Percentiles rank a stretch among this genome's conserved stretches.
Conservation (phyloP, 2,329 filamentous ascomycete species). For the Penicillium italicum region DNA sequence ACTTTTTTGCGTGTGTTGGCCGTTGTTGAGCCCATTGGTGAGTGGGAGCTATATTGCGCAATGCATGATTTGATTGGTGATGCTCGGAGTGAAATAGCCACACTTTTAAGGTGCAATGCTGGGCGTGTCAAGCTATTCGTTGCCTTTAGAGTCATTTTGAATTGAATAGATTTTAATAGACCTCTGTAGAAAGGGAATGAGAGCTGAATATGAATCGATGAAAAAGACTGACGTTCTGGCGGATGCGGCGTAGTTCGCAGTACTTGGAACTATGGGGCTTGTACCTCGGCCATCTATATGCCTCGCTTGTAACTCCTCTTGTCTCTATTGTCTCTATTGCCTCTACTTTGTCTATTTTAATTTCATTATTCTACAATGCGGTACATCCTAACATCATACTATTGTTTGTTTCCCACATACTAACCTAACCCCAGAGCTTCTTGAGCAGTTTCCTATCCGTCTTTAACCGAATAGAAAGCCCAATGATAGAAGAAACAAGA, state of each 20-base stretch:
- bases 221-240: slow-evolving; percentile 4
- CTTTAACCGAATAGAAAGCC: slow-evolving; percentile 45
- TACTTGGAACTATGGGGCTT: background rate
- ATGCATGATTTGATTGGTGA: slow-evolving; percentile 14
- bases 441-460: slow-evolving; percentile 40
- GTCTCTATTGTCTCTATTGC: background rate
- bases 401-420: too few relatives aligned
- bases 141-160: background rate
- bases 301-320: background rate
- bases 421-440: slow-evolving; percentile 28
- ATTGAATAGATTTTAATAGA: background rate
- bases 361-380: background rate
- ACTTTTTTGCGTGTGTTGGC: slow-evolving; percentile 67
- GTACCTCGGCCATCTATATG: slow-evolving; percentile 1
- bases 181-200: background rate
- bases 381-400: background rate
- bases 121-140: background rate
- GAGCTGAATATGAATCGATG: background rate
- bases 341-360: background rate
- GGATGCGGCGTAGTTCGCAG: slow-evolving; percentile 14
- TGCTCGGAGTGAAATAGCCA: background rate
- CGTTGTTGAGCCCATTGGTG: slow-evolving; percentile 51
- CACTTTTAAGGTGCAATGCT: background rate
- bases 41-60: slow-evolving; percentile 69
- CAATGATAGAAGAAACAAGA: slow-evolving; percentile 44